Base-by-base conservation (phyloP, 805 yeast species). In the Hyphopichia homilentoma region DNA sequence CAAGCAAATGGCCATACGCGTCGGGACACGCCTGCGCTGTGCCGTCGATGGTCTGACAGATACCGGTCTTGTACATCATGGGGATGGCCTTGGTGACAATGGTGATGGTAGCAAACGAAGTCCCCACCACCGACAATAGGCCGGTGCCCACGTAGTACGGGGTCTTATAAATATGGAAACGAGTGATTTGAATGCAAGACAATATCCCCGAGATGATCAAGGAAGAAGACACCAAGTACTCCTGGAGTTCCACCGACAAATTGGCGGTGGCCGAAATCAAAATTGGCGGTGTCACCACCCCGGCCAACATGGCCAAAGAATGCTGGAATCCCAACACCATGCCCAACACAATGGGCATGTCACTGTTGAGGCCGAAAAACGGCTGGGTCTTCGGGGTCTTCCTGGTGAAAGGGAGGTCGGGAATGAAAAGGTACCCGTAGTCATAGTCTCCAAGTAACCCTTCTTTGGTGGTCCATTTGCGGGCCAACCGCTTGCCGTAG, bases 401-500 rank as follows among this genome's bases (percentile, higher is more conserved):
- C 45, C 53, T 64, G 43, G 53, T 32, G 60, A 84, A 87, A 2
- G 96, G 96, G 34, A 88, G 47, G 16, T 75, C 73, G 6, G 97
- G 97, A 2, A 82, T 75, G 70, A 88, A 87, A 21, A 88, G 70
- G 44, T 79, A 80, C 14, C 69, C 75, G 47, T 88, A 88, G 64
- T 88, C 87, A 50, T 86, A 85, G 50, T 84, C 90, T 22, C 97
- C 96, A n/a, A 88, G 47, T 24, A 85, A 48, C 5, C 96, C 96
- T 13, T 85, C 87, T 36, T 68, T 74, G 21, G 95, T 84, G 40
- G 90, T 77, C 62, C 77, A 61, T 50, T 77, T 77, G n/a, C 20
- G 18, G 13, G 5, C 21, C n/a, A 27, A 5, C 14, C 30, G 18
- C 22, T 27, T 26, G 17, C 29, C 29, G 15, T 13, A 13, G 17